phyloP scores from a whole-genome alignment of 164 flowering plant species.

The Aristolochia contorta region DNA sequence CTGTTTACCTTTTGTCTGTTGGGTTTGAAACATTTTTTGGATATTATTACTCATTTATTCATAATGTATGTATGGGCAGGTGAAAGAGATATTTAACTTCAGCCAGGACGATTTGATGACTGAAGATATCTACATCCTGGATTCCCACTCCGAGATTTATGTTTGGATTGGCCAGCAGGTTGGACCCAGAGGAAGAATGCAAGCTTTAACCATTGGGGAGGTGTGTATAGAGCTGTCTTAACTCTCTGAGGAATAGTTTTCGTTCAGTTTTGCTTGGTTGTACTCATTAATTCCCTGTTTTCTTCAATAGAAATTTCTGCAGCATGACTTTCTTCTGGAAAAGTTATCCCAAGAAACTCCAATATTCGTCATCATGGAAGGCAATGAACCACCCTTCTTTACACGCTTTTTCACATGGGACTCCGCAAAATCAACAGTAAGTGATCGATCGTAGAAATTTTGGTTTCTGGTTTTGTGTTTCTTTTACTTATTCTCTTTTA shows the following conservation, averaged over 20 bases:
- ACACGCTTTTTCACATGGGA: slow-evolving; percentile 96
- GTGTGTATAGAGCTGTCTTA: slow-evolving; percentile 40
- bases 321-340: slow-evolving; percentile 76
- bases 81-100: slow-evolving; percentile 76
- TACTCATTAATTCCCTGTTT: not conserved
- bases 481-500: not conserved
- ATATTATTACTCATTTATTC: not conserved
- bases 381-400: slow-evolving; percentile 84
- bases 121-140: slow-evolving; percentile 85
- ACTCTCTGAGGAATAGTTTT: not conserved
- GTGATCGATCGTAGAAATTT: slow-evolving; percentile 12
- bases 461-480: not conserved
- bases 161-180: slow-evolving; percentile 95
- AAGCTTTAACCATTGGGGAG: slow-evolving; percentile 81
- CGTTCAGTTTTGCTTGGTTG: no score
- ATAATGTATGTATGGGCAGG: slow-evolving; percentile 37
- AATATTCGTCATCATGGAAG: slow-evolving; percentile 67
- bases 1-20: not conserved
- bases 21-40: not conserved
- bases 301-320: slow-evolving; percentile 68
- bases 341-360: slow-evolving; percentile 73
- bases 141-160: slow-evolving; percentile 81
- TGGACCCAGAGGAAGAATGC: slow-evolving; percentile 49
- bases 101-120: slow-evolving; percentile 97
- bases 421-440: slow-evolving; percentile 78